Evolutionary conservation across 1,139 yeast species (phyloP), one percentile per base, ranked within the genome.

Genomic region (Nakaseomyces kungkrabaensis): DNA sequence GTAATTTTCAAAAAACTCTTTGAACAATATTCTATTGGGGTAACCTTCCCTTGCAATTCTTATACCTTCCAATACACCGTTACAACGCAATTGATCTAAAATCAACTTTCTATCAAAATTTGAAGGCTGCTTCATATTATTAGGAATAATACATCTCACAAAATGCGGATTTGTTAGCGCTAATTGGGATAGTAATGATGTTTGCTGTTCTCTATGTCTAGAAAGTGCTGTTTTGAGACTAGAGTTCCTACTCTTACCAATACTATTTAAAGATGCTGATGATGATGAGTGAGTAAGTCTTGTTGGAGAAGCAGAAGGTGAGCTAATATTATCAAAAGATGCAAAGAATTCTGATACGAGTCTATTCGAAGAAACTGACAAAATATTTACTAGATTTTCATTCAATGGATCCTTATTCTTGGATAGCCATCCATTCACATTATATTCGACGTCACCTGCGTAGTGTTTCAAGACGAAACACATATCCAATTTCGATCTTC

Each of bases 61-160:
- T 43, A 94, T 94, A 55, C 99, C 99, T 72, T 94, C 99, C 47
- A 94, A 71, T 11, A 94, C 99, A 76, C 99, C 99, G 65, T 94
- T 94, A 65, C 97, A 94, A 54, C 97, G 76, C 53, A 94, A 74
- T 68, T 94, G 99, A 53, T 86, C 92, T 48, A 92, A 72, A 4
- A 94, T 96, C 40, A 94, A 71, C 32, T 69, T 71, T 60, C 85
- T 87, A 59, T 89, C 90, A 61, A 92, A 85, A 47, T 74, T 72
- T 45, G 77, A 78, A 0, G 97, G 81, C 52, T 74, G 74, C 63
- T 92, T 90, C 37, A 77, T 73, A 55, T 80, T 79, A 61, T 94
- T 94, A 7, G 99, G 99, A 46, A 94, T 72, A 50, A 94, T 94
- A 67, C 99, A 94, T 59, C 99, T 78, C 31, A 94, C 97, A 65